These are phyloP conservation scores for Aspergillus affinis DNA, from an alignment of 495 filamentous ascomycete species.

Conservation along the genomic window DNA sequence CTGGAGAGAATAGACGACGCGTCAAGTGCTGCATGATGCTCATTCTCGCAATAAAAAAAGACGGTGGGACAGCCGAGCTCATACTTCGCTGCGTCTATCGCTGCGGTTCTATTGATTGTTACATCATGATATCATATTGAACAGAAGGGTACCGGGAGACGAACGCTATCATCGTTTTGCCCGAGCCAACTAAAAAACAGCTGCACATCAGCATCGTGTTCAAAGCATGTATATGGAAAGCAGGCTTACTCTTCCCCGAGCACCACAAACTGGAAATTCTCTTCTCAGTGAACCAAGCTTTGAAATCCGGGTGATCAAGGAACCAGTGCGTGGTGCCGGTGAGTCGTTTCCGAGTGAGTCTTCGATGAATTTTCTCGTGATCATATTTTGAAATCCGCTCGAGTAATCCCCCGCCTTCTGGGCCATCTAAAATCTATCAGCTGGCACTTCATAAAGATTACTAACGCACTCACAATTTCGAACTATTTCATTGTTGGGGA, in stretches of 20 bases:
- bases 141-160: constrained; percentile 1
- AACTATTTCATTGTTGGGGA: constrained; percentile 2
- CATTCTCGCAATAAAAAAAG: constrained; percentile 13
- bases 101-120: constrained; percentile 16
- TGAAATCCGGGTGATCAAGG: constrained; percentile 21
- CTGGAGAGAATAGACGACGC: constrained; percentile 16
- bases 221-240: constrained; percentile 4
- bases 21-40: not conserved
- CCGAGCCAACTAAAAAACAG: constrained; percentile 24
- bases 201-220: constrained; percentile 9
- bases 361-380: constrained; percentile 20
- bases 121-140: constrained; percentile 10
- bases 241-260: constrained; percentile 27
- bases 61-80: constrained; percentile 8
- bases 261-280: constrained; percentile 23
- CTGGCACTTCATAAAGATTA: constrained; percentile 4
- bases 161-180: constrained; percentile 29
- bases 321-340: constrained; percentile 24
- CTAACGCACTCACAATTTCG: constrained; percentile 5
- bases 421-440: constrained; percentile 6
- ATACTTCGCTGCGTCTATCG: constrained; percentile 13
- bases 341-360: constrained; percentile 19
- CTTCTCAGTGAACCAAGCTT: constrained; percentile 17
- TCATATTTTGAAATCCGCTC: constrained; percentile 23
- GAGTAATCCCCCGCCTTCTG: constrained; percentile 5